Percentiles rank a stretch among this genome's conserved stretches.
phyloP scores from a whole-genome alignment of 768 basidiomycete genomes.

The Trametes gibbosa region DNA sequence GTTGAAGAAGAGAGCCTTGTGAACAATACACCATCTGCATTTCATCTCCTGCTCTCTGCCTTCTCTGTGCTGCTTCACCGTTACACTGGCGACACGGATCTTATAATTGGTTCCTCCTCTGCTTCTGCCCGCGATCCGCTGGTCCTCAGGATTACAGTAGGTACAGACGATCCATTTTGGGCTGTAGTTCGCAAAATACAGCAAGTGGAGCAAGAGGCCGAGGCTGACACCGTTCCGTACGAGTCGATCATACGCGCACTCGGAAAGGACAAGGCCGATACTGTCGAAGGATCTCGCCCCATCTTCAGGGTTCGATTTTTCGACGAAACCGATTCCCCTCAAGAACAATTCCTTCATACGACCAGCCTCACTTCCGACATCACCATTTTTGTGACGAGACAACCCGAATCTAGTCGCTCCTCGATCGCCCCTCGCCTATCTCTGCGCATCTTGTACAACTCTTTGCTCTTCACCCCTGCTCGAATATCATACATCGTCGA shows the following conservation, averaged over 20 bases:
- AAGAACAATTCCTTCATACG: conserved; percentile 70
- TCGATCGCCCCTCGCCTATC: conserved; percentile 74
- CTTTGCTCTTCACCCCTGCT: conserved; percentile 79
- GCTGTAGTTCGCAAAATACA: conserved; percentile 84
- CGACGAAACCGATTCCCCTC: conserved; percentile 79
- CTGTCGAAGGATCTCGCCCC: conserved; percentile 49
- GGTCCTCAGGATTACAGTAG: conserved; percentile 77
- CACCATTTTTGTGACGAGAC: conserved; percentile 82
- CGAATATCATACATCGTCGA: conserved; percentile 80
- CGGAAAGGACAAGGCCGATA: conserved; percentile 60
- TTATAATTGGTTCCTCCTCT: conserved; percentile 88
- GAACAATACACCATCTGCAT: conserved; percentile 66
- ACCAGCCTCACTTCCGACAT: conserved; percentile 90
- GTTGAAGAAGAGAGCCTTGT: conserved; percentile 34
- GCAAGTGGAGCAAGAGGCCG: conserved; percentile 79
- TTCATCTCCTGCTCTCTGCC: conserved; percentile 89
- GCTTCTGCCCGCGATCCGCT: conserved; percentile 73
- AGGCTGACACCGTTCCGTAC: conserved; percentile 78
- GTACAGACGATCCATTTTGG: conserved; percentile 87
- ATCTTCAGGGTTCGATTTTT: conserved; percentile 97
- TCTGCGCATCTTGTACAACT: conserved; percentile 89
- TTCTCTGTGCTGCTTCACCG: conserved; percentile 90
- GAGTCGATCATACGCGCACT: conserved; percentile 71
- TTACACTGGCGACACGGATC: conserved; percentile 93
- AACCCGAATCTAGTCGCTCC: conserved; percentile 62